These are phyloP conservation scores for Arthrobotrys entomopaga DNA, from an alignment of 2,329 filamentous ascomycete genomes.

Conservation along the genomic window DNA sequence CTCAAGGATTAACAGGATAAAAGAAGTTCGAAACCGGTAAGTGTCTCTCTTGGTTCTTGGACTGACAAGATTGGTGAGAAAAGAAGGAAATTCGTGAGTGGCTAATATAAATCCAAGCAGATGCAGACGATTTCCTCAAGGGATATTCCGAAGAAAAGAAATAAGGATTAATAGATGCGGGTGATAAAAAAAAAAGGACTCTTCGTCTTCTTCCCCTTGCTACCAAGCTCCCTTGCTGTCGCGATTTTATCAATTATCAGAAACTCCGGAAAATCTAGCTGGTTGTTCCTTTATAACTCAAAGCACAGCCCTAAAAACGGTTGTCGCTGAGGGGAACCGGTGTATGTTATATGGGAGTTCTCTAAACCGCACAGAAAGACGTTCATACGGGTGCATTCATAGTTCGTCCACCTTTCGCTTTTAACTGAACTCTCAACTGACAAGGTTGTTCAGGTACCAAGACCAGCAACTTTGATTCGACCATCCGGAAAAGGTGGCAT, in stretches of 20 bases:
- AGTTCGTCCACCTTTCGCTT: conserved; percentile 44
- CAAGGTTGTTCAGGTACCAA: conserved; percentile 51
- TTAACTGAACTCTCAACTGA: conserved; percentile 1
- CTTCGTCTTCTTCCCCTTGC: conserved; percentile 24
- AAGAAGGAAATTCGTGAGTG: conserved; percentile 5
- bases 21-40: background rate
- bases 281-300: conserved; percentile 26
- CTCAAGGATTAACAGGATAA: conserved; percentile 17
- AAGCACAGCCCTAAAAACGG: conserved; percentile 51
- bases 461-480: conserved; percentile 46
- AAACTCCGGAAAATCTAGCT: conserved; percentile 48
- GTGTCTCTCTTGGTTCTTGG: too few species aligned
- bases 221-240: conserved; percentile 28
- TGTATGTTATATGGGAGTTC: conserved; percentile 40
- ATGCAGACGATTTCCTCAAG: conserved; percentile 11
- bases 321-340: conserved; percentile 46
- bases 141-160: conserved; percentile 55
- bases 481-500: conserved; percentile 46
- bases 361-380: conserved; percentile 19
- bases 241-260: conserved; percentile 44
- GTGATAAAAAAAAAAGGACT: conserved; percentile 44
- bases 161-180: conserved; percentile 2
- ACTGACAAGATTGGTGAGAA: background rate
- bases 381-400: too few species aligned
- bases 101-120: conserved; percentile 12